phyloP scores from a whole-genome alignment of 805 yeast genomes.

The Naumovozyma baii region DNA sequence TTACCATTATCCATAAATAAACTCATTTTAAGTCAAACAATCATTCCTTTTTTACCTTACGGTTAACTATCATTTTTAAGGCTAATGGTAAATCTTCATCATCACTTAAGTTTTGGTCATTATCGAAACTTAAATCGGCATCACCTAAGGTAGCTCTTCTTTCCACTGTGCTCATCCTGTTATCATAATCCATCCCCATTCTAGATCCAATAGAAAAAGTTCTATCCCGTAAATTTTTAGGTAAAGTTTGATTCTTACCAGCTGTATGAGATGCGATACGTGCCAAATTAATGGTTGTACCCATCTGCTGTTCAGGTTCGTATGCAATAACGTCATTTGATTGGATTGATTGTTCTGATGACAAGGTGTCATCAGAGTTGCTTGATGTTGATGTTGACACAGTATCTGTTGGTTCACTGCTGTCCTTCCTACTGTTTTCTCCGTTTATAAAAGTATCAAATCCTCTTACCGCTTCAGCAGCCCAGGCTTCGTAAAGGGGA shows the following conservation, averaged over 20 bases:
- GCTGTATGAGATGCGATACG: conserved; percentile 24
- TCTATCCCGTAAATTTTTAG: conserved; percentile 29
- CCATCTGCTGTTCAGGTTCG: conserved; percentile 9
- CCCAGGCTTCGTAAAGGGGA: conserved; percentile 36
- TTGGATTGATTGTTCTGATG: conserved; percentile 1
- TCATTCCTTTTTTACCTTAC: conserved; percentile 7
- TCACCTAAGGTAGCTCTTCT: conserved; percentile 16
- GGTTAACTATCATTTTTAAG: conserved; percentile 30
- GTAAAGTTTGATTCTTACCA: conserved; percentile 11
- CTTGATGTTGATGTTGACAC: not conserved
- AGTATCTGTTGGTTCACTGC: not conserved
- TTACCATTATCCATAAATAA: no score
- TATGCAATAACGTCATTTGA: conserved; percentile 5
- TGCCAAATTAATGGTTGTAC: conserved; percentile 13
- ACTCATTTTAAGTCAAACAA: not conserved
- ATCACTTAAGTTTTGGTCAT: conserved; percentile 11
- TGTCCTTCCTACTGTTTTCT: not conserved
- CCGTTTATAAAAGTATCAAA: conserved; percentile 24
- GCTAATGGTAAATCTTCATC: conserved; percentile 33
- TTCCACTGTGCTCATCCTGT: not conserved
- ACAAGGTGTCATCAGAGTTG: not conserved
- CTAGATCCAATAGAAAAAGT: conserved; percentile 32
- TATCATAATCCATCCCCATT: conserved; percentile 10
- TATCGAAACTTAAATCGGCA: conserved; percentile 8
- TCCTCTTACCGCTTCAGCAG: conserved; percentile 33